Conservation (phyloP, 257 asterid species). For the Hygrophila difformis region DNA sequence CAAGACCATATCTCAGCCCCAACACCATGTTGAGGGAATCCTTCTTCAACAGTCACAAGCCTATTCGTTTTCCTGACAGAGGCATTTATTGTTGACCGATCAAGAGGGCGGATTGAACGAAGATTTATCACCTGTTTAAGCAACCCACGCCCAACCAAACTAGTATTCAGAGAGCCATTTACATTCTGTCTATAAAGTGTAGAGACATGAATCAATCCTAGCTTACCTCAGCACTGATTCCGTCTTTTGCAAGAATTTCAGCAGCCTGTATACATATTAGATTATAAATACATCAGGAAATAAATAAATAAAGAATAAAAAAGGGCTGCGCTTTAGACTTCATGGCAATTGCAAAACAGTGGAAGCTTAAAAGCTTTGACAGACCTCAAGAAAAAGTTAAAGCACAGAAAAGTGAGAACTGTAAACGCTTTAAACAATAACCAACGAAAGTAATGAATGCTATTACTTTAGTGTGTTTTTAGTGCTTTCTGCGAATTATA, state of each 20-base stretch:
- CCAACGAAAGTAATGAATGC: too few relatives aligned
- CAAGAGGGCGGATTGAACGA: slow-evolving; percentile 53
- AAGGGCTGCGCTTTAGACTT: too few relatives aligned
- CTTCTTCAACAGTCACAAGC: slow-evolving; percentile 70
- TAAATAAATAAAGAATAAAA: slow-evolving; percentile 8
- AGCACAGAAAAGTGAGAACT: too few relatives aligned
- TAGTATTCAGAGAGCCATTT: slow-evolving; percentile 7
- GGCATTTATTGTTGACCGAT: slow-evolving; percentile 35
- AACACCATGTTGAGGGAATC: too few relatives aligned
- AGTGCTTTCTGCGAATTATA: too few relatives aligned
- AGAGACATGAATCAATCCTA: background rate
- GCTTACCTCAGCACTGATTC: slow-evolving; percentile 69
- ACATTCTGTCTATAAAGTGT: background rate
- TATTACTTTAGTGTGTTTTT: too few relatives aligned
- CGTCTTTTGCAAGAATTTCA: slow-evolving; percentile 67
- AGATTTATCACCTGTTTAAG: slow-evolving; percentile 63
- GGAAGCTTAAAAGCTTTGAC: too few relatives aligned
- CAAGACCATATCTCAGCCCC: too few relatives aligned
- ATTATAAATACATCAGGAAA: background rate
- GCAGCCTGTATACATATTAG: slow-evolving; percentile 60
- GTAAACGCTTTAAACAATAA: too few relatives aligned
- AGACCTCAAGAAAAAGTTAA: too few relatives aligned
- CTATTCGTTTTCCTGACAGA: slow-evolving; percentile 62
- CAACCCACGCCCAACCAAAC: too few relatives aligned
- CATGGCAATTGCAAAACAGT: too few relatives aligned